Evolutionary conservation across 352 stramenopile species (phyloP), one percentile per base, ranked within the genome.

Genomic region (Pythium pyrilobum): DNA sequence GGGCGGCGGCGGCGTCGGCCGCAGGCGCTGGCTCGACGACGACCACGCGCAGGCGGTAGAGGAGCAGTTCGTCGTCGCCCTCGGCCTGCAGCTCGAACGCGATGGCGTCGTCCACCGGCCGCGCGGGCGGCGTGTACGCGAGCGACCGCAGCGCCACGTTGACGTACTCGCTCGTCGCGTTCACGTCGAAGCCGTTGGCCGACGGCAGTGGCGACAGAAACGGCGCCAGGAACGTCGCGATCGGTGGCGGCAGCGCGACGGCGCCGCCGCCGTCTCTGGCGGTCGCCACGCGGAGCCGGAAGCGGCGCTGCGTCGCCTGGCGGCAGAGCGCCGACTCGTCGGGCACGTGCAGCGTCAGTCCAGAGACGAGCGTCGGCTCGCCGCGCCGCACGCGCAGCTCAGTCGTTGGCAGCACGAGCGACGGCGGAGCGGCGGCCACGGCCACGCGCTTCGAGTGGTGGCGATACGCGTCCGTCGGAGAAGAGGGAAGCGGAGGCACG

Each of bases 81-180:
- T 43, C 18, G 37, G 5, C 18, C 12, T 11, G 34, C 24, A 15
- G 38, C 38, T 45, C 32, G 32, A 16, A 38, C 10, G 32, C 32
- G 32, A 38, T 16, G 32, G 32, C 32, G 32, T 15, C 32, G 10
- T 10, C 32, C 10, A 38, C 32, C 10, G 32, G 10, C 32, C 10
- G 32, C 32, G 32, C 32, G 10, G 16, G 32, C 32, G 32, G 10
- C 32, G 23, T 49, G 50, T 50, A 49, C 29, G 13, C 23, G 18
- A 57, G 50, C 50, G 50, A 48, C 15, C 38, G 38, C 39, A 57
- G 12, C n/a, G 36, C 25, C 0, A 55, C 34, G 2, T 36, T 21
- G 25, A 55, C 37, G 24, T 55, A 55, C 6, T 55, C 33, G 27
- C 47, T 55, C 5, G 47, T 43, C 2, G 47, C 36, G 16, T 55